Evolutionary conservation across 176 grass and related monocot species (phyloP).

Genomic region (Melocanna baccifera): DNA sequence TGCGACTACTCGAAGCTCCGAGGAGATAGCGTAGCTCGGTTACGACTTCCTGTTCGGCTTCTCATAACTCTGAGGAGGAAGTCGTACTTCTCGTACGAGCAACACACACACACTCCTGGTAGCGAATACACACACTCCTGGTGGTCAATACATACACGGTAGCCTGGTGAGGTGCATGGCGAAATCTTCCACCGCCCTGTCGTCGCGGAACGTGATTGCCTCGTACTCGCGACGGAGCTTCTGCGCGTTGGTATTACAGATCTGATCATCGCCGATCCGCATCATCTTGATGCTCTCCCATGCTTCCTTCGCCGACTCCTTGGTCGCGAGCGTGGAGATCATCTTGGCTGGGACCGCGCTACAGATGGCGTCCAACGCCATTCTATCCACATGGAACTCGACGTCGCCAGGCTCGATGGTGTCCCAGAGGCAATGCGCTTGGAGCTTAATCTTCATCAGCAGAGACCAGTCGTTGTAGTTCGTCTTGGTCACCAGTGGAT

Average conservation of each 20-base stretch:
- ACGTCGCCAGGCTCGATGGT: rapidly evolving
- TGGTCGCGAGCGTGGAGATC: background rate
- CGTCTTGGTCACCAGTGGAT: rapidly evolving
- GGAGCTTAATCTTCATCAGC: background rate
- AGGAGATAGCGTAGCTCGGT: too few relatives aligned
- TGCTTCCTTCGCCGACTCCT: background rate
- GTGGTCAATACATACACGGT: too few relatives aligned
- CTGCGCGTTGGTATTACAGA: rapidly evolving
- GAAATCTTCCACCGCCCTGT: background rate
- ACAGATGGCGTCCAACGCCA: background rate
- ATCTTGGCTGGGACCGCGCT: rapidly evolving
- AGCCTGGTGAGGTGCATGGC: background rate
- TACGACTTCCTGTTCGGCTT: too few relatives aligned
- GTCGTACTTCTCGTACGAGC: too few relatives aligned
- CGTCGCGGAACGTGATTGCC: background rate
- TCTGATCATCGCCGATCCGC: rapidly evolving
- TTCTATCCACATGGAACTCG: background rate
- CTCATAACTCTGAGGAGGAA: too few relatives aligned
- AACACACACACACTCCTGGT: too few relatives aligned
- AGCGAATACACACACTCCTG: too few relatives aligned
- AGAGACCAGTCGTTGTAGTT: background rate
- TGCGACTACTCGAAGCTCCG: too few relatives aligned
- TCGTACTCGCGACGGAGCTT: background rate
- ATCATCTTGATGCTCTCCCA: background rate
- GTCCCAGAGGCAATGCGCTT: background rate